Evolutionary conservation across 106 monocot genomes (phyloP), one percentile per base, ranked within the genome.

Genomic region (Posidonia australis): DNA sequence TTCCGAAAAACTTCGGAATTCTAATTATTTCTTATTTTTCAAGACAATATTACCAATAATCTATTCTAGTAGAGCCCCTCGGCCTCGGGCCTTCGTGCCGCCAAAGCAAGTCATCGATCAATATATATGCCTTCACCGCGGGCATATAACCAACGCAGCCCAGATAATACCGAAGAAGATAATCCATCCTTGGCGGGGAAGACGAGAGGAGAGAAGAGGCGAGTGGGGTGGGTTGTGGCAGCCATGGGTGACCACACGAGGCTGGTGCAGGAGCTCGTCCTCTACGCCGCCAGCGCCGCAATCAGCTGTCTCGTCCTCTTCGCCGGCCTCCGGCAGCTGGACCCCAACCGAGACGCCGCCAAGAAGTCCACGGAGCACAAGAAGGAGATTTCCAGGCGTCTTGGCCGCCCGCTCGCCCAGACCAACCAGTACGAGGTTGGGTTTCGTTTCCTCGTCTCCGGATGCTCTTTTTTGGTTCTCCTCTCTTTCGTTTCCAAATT

Each of bases 371-470:
- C 72, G 45, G 74, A 89, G 77, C 77, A 84, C 44, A 89, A 89
- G 84, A 89, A 89, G 79, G 84, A 89, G 68, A 89, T 89, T 46
- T 73, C 84, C 66, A 84, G 74, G 72, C 88, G 88, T 70, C 82
- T 89, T 46, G 84, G 84, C 54, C 76, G 88, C 5, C 88, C 88
- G 48, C 68, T 84, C 47, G 57, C 82, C 65, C 66, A 82, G 41
- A 89, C 88, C 68, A 89, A 78, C 32, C 79, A 78, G 22, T 89
- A 89, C 74, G 88, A 89, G 84, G 88, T 89, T 9, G 27, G n/a
- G 44, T 18, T 0, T n/a, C 13, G n/a, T 48, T 17, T 28, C 17
- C 27, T 54, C 14, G 31, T 63, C 7, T 49, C 29, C 28, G 9
- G 10, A 17, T 27, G 12, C 5, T 27, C 23, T 12, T 54, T 1